A percentile compares a stretch with the other conserved stretches of the same genome.
Evolutionary conservation across 2,329 filamentous ascomycete genomes (phyloP).

Genomic region (Aureobasidium sp.): DNA sequence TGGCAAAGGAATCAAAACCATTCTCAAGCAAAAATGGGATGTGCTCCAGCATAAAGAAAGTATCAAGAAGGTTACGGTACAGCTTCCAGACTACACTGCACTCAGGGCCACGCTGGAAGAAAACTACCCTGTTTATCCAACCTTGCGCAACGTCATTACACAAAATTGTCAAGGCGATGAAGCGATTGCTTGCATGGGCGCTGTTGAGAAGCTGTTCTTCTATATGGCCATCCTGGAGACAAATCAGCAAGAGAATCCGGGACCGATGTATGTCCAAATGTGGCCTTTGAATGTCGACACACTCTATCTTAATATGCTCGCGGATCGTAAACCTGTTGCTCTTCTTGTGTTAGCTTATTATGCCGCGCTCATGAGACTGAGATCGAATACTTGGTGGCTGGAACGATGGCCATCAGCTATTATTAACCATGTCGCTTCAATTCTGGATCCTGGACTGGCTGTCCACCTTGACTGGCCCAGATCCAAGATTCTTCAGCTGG

Average conservation of each 20-base stretch:
- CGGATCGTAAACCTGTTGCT: not conserved
- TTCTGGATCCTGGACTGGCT: not conserved
- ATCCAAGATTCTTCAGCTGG: not conserved
- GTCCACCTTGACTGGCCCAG: constrained; percentile 1
- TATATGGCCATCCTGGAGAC: constrained; percentile 10
- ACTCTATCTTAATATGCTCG: constrained; percentile 1
- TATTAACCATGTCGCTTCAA: not conserved
- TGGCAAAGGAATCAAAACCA: constrained; percentile 9
- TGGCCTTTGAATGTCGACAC: constrained; percentile 9
- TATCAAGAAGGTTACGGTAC: not conserved
- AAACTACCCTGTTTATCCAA: not conserved
- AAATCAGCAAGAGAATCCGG: not conserved
- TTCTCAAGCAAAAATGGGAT: not conserved
- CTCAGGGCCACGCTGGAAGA: not conserved
- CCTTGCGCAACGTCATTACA: not conserved
- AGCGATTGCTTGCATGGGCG: not conserved
- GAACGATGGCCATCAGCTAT: not conserved
- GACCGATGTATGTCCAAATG: constrained; percentile 7
- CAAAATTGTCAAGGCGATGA: not conserved
- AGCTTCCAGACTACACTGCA: not conserved
- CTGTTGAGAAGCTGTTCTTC: not conserved
- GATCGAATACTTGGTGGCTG: constrained; percentile 12
- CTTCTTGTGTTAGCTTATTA: constrained; percentile 8
- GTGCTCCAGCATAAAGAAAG: not conserved
- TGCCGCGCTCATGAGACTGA: constrained; percentile 5